phyloP scores from a whole-genome alignment of 768 basidiomycete species.

The Boletales sp. region DNA sequence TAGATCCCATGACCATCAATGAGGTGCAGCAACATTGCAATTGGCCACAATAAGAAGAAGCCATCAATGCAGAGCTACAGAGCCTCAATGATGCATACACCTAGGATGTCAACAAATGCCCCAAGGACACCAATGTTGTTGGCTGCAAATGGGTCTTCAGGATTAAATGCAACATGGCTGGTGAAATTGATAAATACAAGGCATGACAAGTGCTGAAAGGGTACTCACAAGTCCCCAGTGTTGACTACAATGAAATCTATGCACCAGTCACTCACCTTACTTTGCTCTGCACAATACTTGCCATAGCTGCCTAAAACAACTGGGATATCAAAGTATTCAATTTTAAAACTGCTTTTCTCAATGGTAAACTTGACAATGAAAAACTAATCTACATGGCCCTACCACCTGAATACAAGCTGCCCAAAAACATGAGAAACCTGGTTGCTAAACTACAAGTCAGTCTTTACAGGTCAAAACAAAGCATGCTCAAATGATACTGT shows the following conservation, averaged over 20 bases:
- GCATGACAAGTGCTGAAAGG: conserved; percentile 42
- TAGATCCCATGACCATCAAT: conserved; percentile 9
- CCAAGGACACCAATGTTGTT: conserved; percentile 30
- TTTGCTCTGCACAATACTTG: conserved; percentile 16
- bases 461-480: no score
- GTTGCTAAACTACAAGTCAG: no score
- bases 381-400: conserved; percentile 8
- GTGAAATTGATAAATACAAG: conserved; percentile 37
- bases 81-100: conserved; percentile 21
- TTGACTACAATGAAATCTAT: conserved; percentile 39
- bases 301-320: conserved; percentile 1
- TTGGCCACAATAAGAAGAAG: conserved; percentile 24
- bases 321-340: conserved; percentile 12
- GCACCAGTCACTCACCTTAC: conserved; percentile 28
- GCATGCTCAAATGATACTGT: no score
- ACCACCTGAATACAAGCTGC: no score
- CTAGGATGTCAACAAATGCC: conserved; percentile 29
- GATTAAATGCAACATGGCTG: conserved; percentile 37
- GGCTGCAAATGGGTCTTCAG: conserved; percentile 40
- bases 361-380: conserved; percentile 1
- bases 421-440: no score
- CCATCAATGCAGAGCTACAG: conserved; percentile 19
- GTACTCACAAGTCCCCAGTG: conserved; percentile 34
- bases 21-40: conserved; percentile 24
- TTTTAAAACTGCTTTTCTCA: conserved; percentile 9